phyloP scores from a whole-genome alignment of 2,329 filamentous ascomycete genomes.

The Neocucurbitaria cava region DNA sequence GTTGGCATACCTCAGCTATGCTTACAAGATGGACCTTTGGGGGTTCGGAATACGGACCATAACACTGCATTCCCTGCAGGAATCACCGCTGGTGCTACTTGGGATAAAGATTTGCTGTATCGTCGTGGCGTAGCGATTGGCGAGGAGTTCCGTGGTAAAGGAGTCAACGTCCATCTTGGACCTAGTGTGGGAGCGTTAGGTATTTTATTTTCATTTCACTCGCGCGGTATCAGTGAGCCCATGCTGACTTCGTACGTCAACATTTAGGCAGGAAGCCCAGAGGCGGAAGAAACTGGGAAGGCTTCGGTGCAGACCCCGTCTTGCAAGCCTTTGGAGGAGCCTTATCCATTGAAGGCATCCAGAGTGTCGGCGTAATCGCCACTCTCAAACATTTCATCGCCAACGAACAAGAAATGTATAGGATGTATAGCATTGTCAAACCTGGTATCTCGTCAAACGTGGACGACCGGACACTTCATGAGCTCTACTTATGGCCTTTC shows the following conservation, averaged over 20 bases:
- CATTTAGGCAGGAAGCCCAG: constrained; percentile 66
- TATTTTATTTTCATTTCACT: no score
- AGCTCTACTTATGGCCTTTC: constrained; percentile 88
- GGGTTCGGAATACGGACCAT: constrained; percentile 75
- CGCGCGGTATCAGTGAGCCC: no score
- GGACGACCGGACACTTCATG: constrained; percentile 76
- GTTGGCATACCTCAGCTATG: constrained; percentile 73
- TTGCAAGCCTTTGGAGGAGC: constrained; percentile 77
- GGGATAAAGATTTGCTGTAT: constrained; percentile 75
- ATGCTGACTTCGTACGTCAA: no score
- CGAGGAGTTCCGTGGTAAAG: constrained; percentile 75
- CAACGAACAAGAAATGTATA: constrained; percentile 72
- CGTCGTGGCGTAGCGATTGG: constrained; percentile 72
- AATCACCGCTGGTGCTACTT: constrained; percentile 78
- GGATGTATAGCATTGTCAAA: constrained; percentile 51
- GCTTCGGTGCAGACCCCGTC: constrained; percentile 73
- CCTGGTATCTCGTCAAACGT: constrained; percentile 64
- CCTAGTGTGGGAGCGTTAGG: constrained; percentile 73
- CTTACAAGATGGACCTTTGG: constrained; percentile 71
- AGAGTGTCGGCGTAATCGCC: constrained; percentile 76
- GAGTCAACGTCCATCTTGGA: constrained; percentile 73
- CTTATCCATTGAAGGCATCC: constrained; percentile 78
- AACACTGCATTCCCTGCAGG: constrained; percentile 80
- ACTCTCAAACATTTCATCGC: constrained; percentile 72
- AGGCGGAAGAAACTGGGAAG: constrained; percentile 78